Evolutionary conservation across 2,329 filamentous ascomycete genomes (phyloP).

Genomic region (Coniochaeta sp.): DNA sequence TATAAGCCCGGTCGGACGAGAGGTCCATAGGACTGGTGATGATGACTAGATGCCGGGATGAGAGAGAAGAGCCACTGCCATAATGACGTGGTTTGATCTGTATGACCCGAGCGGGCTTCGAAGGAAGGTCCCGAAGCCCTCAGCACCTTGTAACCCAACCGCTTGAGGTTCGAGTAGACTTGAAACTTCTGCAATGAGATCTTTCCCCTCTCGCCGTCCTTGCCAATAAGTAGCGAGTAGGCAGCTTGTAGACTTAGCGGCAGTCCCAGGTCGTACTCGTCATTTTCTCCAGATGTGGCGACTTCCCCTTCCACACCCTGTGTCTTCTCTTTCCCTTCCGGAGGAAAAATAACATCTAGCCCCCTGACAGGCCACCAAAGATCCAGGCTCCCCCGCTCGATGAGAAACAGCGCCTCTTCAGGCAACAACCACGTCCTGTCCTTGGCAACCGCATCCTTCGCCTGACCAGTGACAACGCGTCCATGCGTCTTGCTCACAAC

Average conservation of each 20-base stretch:
- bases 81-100: slow-evolving; percentile 18
- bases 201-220: slow-evolving; percentile 53
- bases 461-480: slow-evolving; percentile 45
- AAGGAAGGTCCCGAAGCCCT: slow-evolving; percentile 43
- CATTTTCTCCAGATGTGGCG: slow-evolving; percentile 20
- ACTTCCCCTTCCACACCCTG: slow-evolving; percentile 9
- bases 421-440: slow-evolving; percentile 76
- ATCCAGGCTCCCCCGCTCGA: slow-evolving; percentile 83
- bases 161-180: slow-evolving; percentile 78
- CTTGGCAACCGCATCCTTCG: slow-evolving; percentile 45
- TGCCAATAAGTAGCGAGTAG: slow-evolving; percentile 75
- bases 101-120: not conserved
- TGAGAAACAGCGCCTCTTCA: slow-evolving; percentile 82
- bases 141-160: slow-evolving; percentile 73
- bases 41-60: slow-evolving; percentile 20
- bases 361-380: slow-evolving; percentile 67
- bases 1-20: slow-evolving; percentile 56
- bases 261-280: slow-evolving; percentile 56
- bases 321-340: slow-evolving; percentile 13
- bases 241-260: slow-evolving; percentile 88
- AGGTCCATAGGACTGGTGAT: slow-evolving; percentile 38
- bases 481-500: slow-evolving; percentile 64
- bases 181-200: slow-evolving; percentile 71
- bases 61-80: slow-evolving; percentile 49
- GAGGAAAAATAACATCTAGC: slow-evolving; percentile 41